Conservation (phyloP, 2,329 filamentous ascomycete genomes). For the Rhynchosporium graminicola region DNA sequence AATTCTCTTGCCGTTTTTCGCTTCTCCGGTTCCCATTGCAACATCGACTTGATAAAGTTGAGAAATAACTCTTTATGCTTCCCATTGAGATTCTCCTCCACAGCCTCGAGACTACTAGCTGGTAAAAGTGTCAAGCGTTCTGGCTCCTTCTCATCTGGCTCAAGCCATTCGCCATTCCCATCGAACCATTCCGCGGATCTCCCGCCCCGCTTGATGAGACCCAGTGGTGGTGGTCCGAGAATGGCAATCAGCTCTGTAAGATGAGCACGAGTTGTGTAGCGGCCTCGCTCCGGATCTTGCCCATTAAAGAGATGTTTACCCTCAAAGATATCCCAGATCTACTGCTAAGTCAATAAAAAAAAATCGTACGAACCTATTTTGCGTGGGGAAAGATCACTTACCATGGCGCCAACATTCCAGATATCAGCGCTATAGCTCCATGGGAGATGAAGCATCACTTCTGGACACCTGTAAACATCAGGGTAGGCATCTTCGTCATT, state of each 20-base stretch:
- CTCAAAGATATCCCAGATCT: constrained; percentile 13
- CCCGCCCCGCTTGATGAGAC: not conserved
- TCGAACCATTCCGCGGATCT: not conserved
- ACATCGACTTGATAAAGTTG: constrained; percentile 38
- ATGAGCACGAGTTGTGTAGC: not conserved
- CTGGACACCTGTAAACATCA: constrained; percentile 45
- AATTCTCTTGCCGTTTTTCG: not conserved
- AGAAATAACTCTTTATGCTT: constrained; percentile 40
- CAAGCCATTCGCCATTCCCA: not conserved
- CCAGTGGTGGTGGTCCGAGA: constrained; percentile 9
- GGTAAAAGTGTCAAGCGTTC: not conserved
- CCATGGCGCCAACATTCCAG: constrained; percentile 55
- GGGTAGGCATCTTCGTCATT: constrained; percentile 47
- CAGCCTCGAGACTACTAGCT: not conserved
- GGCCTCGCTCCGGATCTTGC: not conserved
- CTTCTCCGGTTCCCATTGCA: constrained; percentile 34
- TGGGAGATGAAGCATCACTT: constrained; percentile 49
- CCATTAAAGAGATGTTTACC: constrained; percentile 3
- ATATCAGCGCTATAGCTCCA: constrained; percentile 53
- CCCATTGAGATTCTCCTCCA: constrained; percentile 24
- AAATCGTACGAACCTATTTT: not conserved
- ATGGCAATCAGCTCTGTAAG: constrained; percentile 11
- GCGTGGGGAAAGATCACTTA: constrained; percentile 36
- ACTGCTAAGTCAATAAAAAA: not conserved
- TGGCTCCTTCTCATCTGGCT: not conserved